Percentiles rank a stretch among this genome's conserved stretches.
Conservation (phyloP, 345 rosid species). For the Erucastrum elatum region DNA sequence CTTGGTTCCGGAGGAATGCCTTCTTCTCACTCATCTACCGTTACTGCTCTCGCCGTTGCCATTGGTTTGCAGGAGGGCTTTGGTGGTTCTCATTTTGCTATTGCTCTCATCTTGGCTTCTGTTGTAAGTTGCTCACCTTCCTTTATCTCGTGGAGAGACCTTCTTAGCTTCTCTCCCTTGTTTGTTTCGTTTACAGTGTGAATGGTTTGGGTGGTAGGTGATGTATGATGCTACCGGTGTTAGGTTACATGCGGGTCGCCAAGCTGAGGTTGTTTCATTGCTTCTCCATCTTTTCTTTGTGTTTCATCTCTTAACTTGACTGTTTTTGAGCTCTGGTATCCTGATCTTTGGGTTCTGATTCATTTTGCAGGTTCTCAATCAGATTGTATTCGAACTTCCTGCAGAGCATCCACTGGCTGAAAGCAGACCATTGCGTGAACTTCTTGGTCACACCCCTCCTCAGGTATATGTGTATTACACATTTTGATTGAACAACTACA, state of each 20-base stretch:
- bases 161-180: not conserved
- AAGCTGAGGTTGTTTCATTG: constrained; percentile 72
- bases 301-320: not conserved
- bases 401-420: constrained; percentile 89
- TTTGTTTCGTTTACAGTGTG: not conserved
- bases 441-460: constrained; percentile 88
- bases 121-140: constrained; percentile 30
- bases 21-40: constrained; percentile 87
- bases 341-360: constrained; percentile 3
- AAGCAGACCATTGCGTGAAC: constrained; percentile 80
- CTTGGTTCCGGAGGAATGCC: constrained; percentile 98
- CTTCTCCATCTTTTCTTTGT: not conserved
- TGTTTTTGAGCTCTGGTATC: not conserved
- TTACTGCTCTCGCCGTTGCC: constrained; percentile 69
- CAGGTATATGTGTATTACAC: constrained; percentile 50
- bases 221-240: constrained; percentile 95
- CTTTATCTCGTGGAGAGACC: too few species aligned
- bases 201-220: constrained; percentile 48
- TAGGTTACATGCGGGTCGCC: constrained; percentile 86
- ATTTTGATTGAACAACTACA: not conserved
- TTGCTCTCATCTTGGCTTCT: constrained; percentile 49
- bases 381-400: constrained; percentile 87
- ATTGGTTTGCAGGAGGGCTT: constrained; percentile 72
- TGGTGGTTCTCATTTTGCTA: constrained; percentile 66
- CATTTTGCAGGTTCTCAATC: constrained; percentile 71